Evolutionary conservation across 2,329 filamentous ascomycete species (phyloP).

Genomic region (Nectriaceae sp.): DNA sequence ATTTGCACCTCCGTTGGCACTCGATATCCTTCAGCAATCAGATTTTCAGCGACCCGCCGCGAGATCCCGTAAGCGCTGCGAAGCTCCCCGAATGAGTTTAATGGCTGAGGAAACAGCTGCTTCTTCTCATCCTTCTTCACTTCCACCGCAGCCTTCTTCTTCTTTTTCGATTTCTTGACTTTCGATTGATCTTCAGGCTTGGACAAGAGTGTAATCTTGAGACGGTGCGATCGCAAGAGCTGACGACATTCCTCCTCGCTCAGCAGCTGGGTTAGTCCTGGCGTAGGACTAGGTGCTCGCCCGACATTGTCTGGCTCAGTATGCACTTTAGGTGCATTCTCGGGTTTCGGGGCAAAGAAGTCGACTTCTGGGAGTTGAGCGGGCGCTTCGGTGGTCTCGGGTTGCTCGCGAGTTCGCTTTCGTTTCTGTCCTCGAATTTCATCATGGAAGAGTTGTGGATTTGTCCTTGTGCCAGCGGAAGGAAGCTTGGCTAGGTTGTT

Average conservation of each 20-base stretch:
- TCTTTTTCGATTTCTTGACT: constrained; percentile 57
- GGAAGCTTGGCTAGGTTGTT: constrained; percentile 52
- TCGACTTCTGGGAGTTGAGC: constrained; percentile 51
- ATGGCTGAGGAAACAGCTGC: constrained; percentile 75
- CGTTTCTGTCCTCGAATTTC: constrained; percentile 54
- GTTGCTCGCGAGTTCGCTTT: constrained; percentile 50
- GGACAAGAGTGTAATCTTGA: constrained; percentile 81
- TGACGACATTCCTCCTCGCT: constrained; percentile 73
- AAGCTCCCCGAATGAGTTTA: constrained; percentile 76
- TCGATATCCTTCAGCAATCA: constrained; percentile 80
- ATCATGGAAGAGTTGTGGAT: constrained; percentile 72
- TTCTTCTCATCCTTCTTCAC: constrained; percentile 55
- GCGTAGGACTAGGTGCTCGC: constrained; percentile 30
- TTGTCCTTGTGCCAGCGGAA: constrained; percentile 63
- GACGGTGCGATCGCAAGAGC: constrained; percentile 75
- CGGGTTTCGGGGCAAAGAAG: constrained; percentile 58
- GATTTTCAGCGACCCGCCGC: constrained; percentile 72
- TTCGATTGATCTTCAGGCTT: constrained; percentile 45
- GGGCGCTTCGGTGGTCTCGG: constrained; percentile 26
- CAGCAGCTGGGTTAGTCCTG: constrained; percentile 40
- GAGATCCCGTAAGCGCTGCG: constrained; percentile 73
- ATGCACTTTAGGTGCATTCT: constrained; percentile 34
- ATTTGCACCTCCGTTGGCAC: constrained; percentile 94
- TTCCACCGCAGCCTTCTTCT: constrained; percentile 49
- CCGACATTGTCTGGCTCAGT: constrained; percentile 21